Percentiles rank a stretch among this genome's conserved stretches.
These are phyloP conservation scores for Fusarium brachygibbosum DNA, from an alignment of 2,329 filamentous ascomycete species.

Conservation along the genomic window DNA sequence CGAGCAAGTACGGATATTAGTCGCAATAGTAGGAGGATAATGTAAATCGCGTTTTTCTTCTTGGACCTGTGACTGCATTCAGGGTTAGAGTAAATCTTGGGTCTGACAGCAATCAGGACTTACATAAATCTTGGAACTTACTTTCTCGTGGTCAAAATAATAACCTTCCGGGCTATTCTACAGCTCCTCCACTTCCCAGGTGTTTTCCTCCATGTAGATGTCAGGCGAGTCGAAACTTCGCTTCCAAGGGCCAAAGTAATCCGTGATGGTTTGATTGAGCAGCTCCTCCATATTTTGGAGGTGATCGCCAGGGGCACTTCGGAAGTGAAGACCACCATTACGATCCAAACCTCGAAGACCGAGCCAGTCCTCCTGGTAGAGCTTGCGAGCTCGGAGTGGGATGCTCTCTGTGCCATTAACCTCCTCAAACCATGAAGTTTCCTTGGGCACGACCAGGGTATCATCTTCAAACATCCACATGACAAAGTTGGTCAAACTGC, in stretches of 20 bases:
- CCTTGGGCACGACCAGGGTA: slow-evolving; percentile 87
- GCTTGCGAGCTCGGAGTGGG: slow-evolving; percentile 73
- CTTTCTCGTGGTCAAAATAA: neutral
- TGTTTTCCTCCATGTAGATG: slow-evolving; percentile 19
- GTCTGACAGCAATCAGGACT: neutral
- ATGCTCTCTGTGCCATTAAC: slow-evolving; percentile 79
- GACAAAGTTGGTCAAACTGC: slow-evolving; percentile 79
- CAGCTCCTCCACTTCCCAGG: slow-evolving; percentile 54
- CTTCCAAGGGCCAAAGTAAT: slow-evolving; percentile 72
- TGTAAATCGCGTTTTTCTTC: neutral
- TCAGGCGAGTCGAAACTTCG: slow-evolving; percentile 53
- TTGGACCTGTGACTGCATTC: neutral
- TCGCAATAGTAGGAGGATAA: neutral
- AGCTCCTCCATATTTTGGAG: slow-evolving; percentile 81
- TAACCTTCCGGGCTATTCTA: slow-evolving; percentile 41
- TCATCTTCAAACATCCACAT: slow-evolving; percentile 94
- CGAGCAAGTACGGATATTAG: neutral
- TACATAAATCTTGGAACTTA: neutral
- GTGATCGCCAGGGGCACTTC: slow-evolving; percentile 80
- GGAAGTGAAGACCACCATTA: slow-evolving; percentile 83
- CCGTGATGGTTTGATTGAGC: slow-evolving; percentile 74
- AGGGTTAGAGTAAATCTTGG: neutral
- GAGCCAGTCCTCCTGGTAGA: slow-evolving; percentile 95
- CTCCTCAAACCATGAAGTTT: slow-evolving; percentile 91
- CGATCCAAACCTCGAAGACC: slow-evolving; percentile 84